Base-by-base conservation (phyloP, 2,329 filamentous ascomycete species). In the Sporothrix dimorphospora region DNA sequence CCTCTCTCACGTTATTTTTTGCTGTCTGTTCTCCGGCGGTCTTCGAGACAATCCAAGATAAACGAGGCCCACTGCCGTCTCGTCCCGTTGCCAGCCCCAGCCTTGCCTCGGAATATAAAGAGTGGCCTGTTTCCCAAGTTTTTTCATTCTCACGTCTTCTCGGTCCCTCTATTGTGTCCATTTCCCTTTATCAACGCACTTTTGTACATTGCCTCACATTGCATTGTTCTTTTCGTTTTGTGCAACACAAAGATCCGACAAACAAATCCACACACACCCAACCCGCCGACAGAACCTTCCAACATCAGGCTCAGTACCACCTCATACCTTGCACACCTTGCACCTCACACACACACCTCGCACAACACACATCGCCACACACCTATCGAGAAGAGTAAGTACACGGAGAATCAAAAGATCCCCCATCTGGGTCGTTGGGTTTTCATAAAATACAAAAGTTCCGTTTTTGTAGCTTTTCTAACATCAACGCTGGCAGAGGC, bases 271-370 rank as follows among this genome's bases (percentile, higher is more conserved):
- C 11, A 2, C n/a, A 27, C 16, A 40, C 49, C 3, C n/a, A 27
- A 55, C n/a, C 49, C 45, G 47, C 66, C n/a, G n/a, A n/a, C n/a
- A n/a, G n/a, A n/a, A n/a, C n/a, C n/a, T n/a, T n/a, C n/a, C 47
- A 55, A 69, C 66, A 55, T 69, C 66, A 57, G 66, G 49, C 49
- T 27, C 66, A 55, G 49, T 69, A 55, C 66, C n/a, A 69, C 66
- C 49, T 55, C 66, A 69, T 34, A 42, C n/a, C 47, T 55, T 40
- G 47, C 30, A 38, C 49, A 55, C 47, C 65, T 49, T 49, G 42
- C 65, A 49, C 9, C 45, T 21, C 19, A 66, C 14, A 66, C 65
- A 27, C 19, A 51, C 65, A 67, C 24, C 63, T 45, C 21, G n/a
- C 61, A 42, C 61, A 65, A 65, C 14, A 47, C 14, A 57, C 19